Percentiles rank a stretch among this genome's conserved stretches.
Evolutionary conservation across 2,329 filamentous ascomycete species (phyloP).

Genomic region (Kalmusia sp.): DNA sequence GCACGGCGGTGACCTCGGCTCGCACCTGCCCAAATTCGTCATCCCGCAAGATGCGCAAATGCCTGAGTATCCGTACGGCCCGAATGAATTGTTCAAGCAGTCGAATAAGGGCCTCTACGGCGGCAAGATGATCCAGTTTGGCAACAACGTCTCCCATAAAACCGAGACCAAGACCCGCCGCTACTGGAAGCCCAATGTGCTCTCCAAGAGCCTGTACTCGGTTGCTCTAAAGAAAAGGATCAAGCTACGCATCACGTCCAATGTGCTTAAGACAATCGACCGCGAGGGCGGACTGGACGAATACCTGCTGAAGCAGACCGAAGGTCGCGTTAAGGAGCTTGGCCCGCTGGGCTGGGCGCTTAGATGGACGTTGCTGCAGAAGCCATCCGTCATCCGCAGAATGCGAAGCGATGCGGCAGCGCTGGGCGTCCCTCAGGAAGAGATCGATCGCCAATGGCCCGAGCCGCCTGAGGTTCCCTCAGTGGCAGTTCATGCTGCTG

Average conservation of each 20-base stretch:
- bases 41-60: slow-evolving; percentile 38
- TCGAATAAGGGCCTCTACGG: slow-evolving; percentile 79
- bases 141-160: slow-evolving; percentile 75
- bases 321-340: slow-evolving; percentile 80
- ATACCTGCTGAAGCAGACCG: slow-evolving; percentile 84
- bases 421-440: slow-evolving; percentile 66
- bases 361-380: slow-evolving; percentile 89
- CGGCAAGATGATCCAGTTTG: slow-evolving; percentile 73
- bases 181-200: slow-evolving; percentile 77
- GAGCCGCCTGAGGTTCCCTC: slow-evolving; percentile 23
- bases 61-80: slow-evolving; percentile 74
- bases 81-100: slow-evolving; percentile 77
- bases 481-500: slow-evolving; percentile 19
- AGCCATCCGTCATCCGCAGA: slow-evolving; percentile 67
- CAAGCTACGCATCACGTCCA: slow-evolving; percentile 72
- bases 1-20: slow-evolving; percentile 44
- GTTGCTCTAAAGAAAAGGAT: slow-evolving; percentile 67
- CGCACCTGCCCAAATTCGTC: slow-evolving; percentile 43
- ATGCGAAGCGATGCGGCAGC: slow-evolving; percentile 70
- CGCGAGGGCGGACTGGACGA: slow-evolving; percentile 89
- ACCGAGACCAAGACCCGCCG: slow-evolving; percentile 75
- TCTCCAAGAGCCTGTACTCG: slow-evolving; percentile 71
- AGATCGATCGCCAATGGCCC: slow-evolving; percentile 42
- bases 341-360: slow-evolving; percentile 90
- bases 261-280: slow-evolving; percentile 71